A percentile compares a stretch with the other conserved stretches of the same genome.
Conservation (phyloP, 192 early-diverging fungal species). For the Coemansia sp. region DNA sequence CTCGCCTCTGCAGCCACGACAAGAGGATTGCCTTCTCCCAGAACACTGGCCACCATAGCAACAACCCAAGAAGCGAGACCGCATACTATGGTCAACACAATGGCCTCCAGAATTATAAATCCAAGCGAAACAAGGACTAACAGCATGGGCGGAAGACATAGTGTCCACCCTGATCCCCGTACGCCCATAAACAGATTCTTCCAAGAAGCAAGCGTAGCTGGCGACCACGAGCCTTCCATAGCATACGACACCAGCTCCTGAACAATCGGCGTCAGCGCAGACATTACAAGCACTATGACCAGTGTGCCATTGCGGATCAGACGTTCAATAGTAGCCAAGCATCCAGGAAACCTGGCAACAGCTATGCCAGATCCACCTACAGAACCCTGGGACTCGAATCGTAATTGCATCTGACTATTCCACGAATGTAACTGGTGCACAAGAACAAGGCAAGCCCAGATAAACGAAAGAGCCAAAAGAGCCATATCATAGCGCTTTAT, state of each 20-base stretch:
- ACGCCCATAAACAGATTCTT: slow-evolving; percentile 54
- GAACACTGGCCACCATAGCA: not conserved
- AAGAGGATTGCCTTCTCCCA: slow-evolving; percentile 2
- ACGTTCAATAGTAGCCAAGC: slow-evolving; percentile 40
- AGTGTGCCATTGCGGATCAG: slow-evolving; percentile 45
- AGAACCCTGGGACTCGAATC: not conserved
- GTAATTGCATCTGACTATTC: slow-evolving; percentile 16
- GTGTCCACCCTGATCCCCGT: slow-evolving; percentile 31
- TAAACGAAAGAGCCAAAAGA: slow-evolving; percentile 66
- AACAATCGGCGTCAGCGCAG: slow-evolving; percentile 23
- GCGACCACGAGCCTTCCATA: slow-evolving; percentile 22
- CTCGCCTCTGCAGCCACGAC: slow-evolving; percentile 5
- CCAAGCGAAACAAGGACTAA: slow-evolving; percentile 43
- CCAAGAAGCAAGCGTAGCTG: slow-evolving; percentile 26
- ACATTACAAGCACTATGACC: slow-evolving; percentile 13
- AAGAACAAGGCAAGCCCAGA: slow-evolving; percentile 62
- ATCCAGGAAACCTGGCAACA: slow-evolving; percentile 23
- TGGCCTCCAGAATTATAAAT: slow-evolving; percentile 33
- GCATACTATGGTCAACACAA: slow-evolving; percentile 25
- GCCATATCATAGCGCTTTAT: slow-evolving; percentile 72
- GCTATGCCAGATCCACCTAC: not conserved
- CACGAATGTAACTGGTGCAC: slow-evolving; percentile 44
- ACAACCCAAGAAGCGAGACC: slow-evolving; percentile 11
- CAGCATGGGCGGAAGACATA: slow-evolving; percentile 26
- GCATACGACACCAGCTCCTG: slow-evolving; percentile 23